Base-by-base conservation (phyloP, 2,329 filamentous ascomycete genomes). In the Phialophora macrospora region DNA sequence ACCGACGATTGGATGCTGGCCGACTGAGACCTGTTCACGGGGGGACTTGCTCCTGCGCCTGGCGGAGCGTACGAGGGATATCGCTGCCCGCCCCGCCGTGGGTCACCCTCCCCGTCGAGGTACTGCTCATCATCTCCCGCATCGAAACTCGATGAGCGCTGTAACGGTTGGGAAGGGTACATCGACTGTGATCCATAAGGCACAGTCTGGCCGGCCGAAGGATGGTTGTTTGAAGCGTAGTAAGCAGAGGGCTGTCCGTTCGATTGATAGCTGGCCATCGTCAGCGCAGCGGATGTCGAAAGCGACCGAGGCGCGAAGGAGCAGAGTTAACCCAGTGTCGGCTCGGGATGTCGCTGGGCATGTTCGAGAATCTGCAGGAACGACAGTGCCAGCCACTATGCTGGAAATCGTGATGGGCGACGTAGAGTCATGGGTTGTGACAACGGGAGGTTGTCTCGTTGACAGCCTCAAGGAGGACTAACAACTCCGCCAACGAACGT, bases 121-220 rank as follows among this genome's bases (percentile, higher is more conserved):
- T 87, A 86, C 56, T 80, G 78, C 55, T 83, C 81, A 75, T 94
- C 90, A 76, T 95, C 91, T 70, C 89, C 90, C 71, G 84, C 87
- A 76, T 92, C 88, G 80, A 91, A 93, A 80, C 90, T 94, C 56
- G 86, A 84, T 70, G 87, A 84, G 70, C 90, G 83, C 66, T 79
- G 79, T 68, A 81, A 75, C 52, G 78, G 73, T 65, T 76, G 76
- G 57, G 78, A 76, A 61, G 74, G 64, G 46, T 68, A 66, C 28
- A 61, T 55, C 12, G 69, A 60, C 34, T 68, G 67, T 26, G 65
- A 60, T 77, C 64, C 78, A 64, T 79, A 80, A 49, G 78, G 69
- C 73, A 77, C 67, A 69, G 82, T 80, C 62, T 74, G 76, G 66
- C 71, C 62, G 55, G 73, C 71, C 61, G 72, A 68, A 38, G 72